These are phyloP conservation scores for Colletotrichum sp. DNA, from an alignment of 2,329 filamentous ascomycete genomes.

Conservation along the genomic window DNA sequence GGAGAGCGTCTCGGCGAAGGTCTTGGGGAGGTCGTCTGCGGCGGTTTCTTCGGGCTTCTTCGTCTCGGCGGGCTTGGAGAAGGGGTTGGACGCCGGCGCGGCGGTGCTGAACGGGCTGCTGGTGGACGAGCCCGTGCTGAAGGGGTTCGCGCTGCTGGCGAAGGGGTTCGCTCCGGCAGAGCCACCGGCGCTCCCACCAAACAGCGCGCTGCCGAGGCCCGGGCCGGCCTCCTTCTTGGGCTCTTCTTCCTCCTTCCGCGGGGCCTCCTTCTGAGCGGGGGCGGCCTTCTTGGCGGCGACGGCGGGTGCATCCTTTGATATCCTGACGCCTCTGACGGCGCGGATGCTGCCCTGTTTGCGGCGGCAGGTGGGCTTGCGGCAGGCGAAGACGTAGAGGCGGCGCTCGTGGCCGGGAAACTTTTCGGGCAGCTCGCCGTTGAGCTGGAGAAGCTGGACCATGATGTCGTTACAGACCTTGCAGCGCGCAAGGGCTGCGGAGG, in stretches of 20 bases:
- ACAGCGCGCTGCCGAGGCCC: constrained; percentile 70
- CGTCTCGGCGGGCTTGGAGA: constrained; percentile 33
- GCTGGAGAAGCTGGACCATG: constrained; percentile 85
- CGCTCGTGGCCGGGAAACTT: constrained; percentile 87
- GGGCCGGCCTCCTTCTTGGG: constrained; percentile 38
- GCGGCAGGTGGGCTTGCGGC: constrained; percentile 78
- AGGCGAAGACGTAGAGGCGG: constrained; percentile 86
- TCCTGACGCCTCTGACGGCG: constrained; percentile 71
- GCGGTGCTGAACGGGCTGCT: constrained; percentile 52
- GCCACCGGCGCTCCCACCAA: constrained; percentile 53
- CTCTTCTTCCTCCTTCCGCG: constrained; percentile 37
- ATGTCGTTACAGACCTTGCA: constrained; percentile 87
- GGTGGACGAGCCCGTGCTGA: constrained; percentile 5
- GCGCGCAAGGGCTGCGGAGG: constrained; percentile 78
- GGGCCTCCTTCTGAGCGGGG: constrained; percentile 33
- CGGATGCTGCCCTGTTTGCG: constrained; percentile 84
- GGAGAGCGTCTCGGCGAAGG: constrained; percentile 78
- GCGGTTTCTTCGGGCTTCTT: constrained; percentile 31
- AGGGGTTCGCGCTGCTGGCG: constrained; percentile 45
- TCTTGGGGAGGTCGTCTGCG: constrained; percentile 52
- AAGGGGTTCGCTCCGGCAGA: constrained; percentile 62
- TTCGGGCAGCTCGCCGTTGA: constrained; percentile 89
- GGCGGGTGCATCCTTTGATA: constrained; percentile 47
- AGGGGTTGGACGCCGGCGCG: constrained; percentile 30
- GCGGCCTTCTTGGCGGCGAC: constrained; percentile 29